Percentiles rank a stretch among this genome's conserved stretches.
Conservation (phyloP, 2,329 filamentous ascomycete species). For the Orbilia ellipsospora region DNA sequence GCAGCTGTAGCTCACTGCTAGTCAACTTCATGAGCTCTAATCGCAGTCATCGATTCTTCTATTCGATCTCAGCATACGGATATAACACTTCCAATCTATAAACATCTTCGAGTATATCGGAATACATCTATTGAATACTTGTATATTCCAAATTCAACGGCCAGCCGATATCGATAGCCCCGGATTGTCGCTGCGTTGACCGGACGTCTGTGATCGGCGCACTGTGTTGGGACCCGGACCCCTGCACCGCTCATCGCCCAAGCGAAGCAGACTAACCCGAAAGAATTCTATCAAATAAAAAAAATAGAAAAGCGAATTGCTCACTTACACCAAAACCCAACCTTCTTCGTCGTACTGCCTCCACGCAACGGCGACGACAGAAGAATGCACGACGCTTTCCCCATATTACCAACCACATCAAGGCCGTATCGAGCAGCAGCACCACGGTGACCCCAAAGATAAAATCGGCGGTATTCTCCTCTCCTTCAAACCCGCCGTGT, state of each 20-base stretch:
- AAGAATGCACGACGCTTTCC: constrained; percentile 36
- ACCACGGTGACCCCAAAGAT: constrained; percentile 35
- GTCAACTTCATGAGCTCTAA: too few species aligned
- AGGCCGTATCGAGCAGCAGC: constrained; percentile 12
- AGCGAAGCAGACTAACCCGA: constrained; percentile 22
- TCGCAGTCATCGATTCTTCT: too few species aligned
- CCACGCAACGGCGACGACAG: constrained; percentile 20
- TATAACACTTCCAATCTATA: too few species aligned
- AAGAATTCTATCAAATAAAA: not conserved
- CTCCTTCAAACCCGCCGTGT: not conserved
- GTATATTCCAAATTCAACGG: too few species aligned
- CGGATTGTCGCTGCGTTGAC: constrained; percentile 17
- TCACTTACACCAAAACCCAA: constrained; percentile 10
- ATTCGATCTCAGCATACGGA: too few species aligned
- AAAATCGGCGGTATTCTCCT: not conserved
- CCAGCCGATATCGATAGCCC: too few species aligned
- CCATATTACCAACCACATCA: constrained; percentile 8
- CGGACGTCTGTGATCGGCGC: constrained; percentile 9
- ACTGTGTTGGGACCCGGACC: constrained; percentile 1
- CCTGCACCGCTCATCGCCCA: constrained; percentile 24
- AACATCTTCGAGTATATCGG: too few species aligned
- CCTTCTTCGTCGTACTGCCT: not conserved
- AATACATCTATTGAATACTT: too few species aligned
- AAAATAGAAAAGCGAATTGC: constrained; percentile 33
- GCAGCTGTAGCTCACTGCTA: too few species aligned